Evolutionary conservation across 148 eudicot species (phyloP).

Genomic region (Salicornia ramosissima): DNA sequence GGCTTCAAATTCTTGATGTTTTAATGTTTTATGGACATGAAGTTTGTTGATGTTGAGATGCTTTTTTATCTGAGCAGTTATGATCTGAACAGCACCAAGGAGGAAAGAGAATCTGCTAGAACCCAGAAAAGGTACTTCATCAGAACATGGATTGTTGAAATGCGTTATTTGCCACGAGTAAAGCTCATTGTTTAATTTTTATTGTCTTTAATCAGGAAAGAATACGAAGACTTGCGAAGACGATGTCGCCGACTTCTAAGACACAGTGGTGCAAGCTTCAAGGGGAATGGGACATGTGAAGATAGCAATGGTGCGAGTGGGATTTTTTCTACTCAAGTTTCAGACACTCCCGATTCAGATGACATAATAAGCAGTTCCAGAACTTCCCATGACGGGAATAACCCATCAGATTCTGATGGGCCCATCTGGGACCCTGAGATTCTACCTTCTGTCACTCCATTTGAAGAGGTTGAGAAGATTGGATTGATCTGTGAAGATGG

Average conservation of each 20-base stretch:
- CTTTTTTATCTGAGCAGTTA: constrained; percentile 46
- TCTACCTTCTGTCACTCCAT: constrained; percentile 8
- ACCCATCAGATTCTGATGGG: constrained; percentile 21
- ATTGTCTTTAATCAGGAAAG: constrained; percentile 32
- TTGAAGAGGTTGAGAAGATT: constrained; percentile 32
- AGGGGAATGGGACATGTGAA: constrained; percentile 25
- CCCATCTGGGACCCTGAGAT: constrained; percentile 19
- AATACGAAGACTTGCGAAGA: constrained; percentile 36
- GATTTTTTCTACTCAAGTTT: constrained; percentile 32
- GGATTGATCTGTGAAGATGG: constrained; percentile 31
- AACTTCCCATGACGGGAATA: constrained; percentile 29
- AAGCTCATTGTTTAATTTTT: constrained; percentile 14
- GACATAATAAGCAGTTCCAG: constrained; percentile 25
- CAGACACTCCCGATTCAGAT: constrained; percentile 32
- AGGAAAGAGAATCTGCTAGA: constrained; percentile 59
- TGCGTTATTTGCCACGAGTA: background rate
- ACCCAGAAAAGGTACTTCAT: constrained; percentile 58
- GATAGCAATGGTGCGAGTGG: constrained; percentile 15
- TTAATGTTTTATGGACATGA: background rate
- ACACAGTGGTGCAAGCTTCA: constrained; percentile 10
- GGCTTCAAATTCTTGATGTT: background rate
- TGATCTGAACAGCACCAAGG: constrained; percentile 67
- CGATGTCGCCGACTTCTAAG: constrained; percentile 30
- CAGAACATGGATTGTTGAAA: background rate
- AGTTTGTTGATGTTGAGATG: background rate